Base-by-base conservation (phyloP, 2,329 filamentous ascomycete species). In the Venturia aucupariae region DNA sequence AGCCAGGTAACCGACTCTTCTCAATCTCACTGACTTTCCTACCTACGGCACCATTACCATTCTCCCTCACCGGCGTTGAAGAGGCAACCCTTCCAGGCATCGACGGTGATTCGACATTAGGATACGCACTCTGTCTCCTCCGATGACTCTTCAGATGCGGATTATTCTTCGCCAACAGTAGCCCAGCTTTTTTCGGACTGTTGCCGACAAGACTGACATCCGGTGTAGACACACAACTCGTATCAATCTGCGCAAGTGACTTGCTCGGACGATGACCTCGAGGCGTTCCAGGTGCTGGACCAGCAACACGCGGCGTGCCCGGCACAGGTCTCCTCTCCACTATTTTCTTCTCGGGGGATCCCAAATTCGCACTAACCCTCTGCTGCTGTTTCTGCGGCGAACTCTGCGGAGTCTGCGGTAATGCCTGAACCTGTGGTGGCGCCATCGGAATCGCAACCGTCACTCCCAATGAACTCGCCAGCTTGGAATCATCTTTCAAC, bases 111-210 rank as follows among this genome's bases (percentile, higher is more conserved):
- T 51, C 46, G 13, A 51, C 22, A 15, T 27, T 51, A 4, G 46
- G 46, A 27, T 24, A 51, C 24, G 74, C 74, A 61, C 73, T 75
- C 67, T 76, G 75, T 35, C 75, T 85, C 65, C 86, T 83, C 62
- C 87, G 84, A 72, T 92, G 89, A 71, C 85, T 91, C 75, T 88
- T 90, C 35, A 95, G 81, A 71, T 96, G 91, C 27, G 91, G 90
- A 72, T 96, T 97, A 72, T 86, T 89, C 67, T 91, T 86, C 65
- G 88, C 89, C 42, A 96, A 79, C 11, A 94, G 79, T 15, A 96
- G 80, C 73, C 92, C 95, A 60, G 77, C 67, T 79, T 79, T 57
- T 17, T 4, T 7, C 27, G 51, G 27, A 38, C 24, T 55, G 8
- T 55, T 55, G 24, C 35, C 11, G 2, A n/a, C 11, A n/a, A 22